These are phyloP conservation scores for Sutorius australiensis DNA, from an alignment of 768 basidiomycete genomes.

Conservation along the genomic window DNA sequence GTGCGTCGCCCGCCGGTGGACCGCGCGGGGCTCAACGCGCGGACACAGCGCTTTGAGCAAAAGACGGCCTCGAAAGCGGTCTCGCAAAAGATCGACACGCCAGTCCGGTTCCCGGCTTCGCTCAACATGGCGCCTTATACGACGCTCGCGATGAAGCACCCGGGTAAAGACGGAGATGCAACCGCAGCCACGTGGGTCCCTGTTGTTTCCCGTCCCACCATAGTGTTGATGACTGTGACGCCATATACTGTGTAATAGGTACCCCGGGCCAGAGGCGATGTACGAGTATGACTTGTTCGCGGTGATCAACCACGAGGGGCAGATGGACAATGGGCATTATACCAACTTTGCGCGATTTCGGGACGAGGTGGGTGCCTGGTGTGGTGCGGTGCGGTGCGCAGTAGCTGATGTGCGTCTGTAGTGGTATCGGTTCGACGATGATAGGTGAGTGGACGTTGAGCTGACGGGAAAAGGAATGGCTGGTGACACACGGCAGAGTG, in stretches of 20 bases:
- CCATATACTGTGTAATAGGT: conserved; percentile 23
- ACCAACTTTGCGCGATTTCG: conserved; percentile 81
- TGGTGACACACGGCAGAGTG: conserved; percentile 45
- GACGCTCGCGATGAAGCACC: conserved; percentile 52
- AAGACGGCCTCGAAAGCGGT: conserved; percentile 66
- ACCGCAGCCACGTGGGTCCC: conserved; percentile 25
- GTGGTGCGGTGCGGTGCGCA: too few relatives aligned
- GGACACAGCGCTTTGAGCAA: conserved; percentile 83
- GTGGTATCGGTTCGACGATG: conserved; percentile 96
- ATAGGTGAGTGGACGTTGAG: conserved; percentile 55
- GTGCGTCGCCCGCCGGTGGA: conserved; percentile 25
- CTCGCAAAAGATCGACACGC: conserved; percentile 81
- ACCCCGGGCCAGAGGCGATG: conserved; percentile 58
- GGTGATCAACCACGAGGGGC: conserved; percentile 92
- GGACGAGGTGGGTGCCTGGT: conserved; percentile 61
- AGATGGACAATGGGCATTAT: conserved; percentile 93
- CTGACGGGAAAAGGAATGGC: not conserved
- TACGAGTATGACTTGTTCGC: conserved; percentile 91
- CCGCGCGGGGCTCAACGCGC: not conserved
- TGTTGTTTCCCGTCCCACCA: not conserved
- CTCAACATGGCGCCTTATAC: conserved; percentile 91
- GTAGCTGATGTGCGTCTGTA: conserved; percentile 25
- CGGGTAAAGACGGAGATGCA: conserved; percentile 40
- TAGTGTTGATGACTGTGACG: not conserved
- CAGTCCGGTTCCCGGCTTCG: conserved; percentile 75